Evolutionary conservation across 2,329 filamentous ascomycete species (phyloP).

Genomic region (Ophiostoma ulmi): DNA sequence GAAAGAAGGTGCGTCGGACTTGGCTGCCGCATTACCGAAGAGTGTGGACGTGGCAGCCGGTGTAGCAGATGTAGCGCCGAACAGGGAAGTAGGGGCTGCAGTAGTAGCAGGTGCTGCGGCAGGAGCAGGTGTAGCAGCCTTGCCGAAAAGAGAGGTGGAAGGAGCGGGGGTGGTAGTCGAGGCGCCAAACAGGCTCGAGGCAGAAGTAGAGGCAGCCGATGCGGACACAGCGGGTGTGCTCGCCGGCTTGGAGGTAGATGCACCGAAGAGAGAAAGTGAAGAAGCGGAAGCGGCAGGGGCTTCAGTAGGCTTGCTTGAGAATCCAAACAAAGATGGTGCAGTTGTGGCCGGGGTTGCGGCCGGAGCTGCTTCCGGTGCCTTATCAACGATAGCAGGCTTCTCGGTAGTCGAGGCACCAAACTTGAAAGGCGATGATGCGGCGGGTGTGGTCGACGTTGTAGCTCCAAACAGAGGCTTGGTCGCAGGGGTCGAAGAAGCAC

Average conservation of each 20-base stretch:
- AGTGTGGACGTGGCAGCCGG: conserved; percentile 33
- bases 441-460: not conserved
- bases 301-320: conserved; percentile 19
- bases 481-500: conserved; percentile 21
- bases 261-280: not conserved
- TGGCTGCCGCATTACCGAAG: conserved; percentile 40
- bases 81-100: conserved; percentile 11
- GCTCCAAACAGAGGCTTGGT: conserved; percentile 26
- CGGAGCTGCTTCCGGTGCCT: conserved; percentile 8
- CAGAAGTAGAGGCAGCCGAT: not conserved
- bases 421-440: conserved; percentile 15
- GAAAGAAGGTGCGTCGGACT: conserved; percentile 22
- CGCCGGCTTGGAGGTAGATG: conserved; percentile 20
- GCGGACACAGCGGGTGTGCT: conserved; percentile 15
- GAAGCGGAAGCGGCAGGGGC: not conserved
- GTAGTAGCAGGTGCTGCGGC: conserved; percentile 3
- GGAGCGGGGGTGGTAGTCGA: conserved; percentile 10
- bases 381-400: not conserved
- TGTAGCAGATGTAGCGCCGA: conserved; percentile 16
- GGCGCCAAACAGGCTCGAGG: not conserved
- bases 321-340: conserved; percentile 18
- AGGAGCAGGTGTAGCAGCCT: not conserved
- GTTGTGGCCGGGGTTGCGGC: conserved; percentile 1
- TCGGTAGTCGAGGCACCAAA: conserved; percentile 21
- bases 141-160: conserved; percentile 24